Evolutionary conservation across 192 early-diverging fungal genomes (phyloP), one percentile per base, ranked within the genome.

Genomic region (Dispira parvispora): DNA sequence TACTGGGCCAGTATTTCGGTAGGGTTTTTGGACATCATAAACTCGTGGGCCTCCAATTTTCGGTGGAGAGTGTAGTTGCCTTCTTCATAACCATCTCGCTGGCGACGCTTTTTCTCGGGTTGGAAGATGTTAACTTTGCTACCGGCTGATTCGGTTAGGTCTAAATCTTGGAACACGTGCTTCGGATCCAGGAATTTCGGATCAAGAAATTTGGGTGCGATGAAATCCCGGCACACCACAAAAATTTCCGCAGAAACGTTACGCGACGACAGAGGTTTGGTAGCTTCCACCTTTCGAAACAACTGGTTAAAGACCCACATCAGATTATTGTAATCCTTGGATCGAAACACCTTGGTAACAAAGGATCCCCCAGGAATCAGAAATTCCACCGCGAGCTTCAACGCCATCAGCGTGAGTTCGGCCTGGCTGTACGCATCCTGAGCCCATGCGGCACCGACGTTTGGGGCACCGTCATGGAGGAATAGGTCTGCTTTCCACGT

Each of bases 221-320:
- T 76, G 71, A 82, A 99, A 63, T 89, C 91, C 27, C 83, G 77
- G 77, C 96, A 99, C 9, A 99, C 91, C 27, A 99, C 93, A 76
- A 94, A 99, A 64, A 99, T 99, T 85, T 99, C 96, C 9, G 96
- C 96, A 55, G 96, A 99, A 12, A 99, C 96, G 58, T 90, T 93
- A 78, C 96, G 83, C 43, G 96, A 99, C 44, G 91, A 91, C 53
- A 90, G 86, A 38, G 96, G 96, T 71, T 99, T 99, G 32, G 96
- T 99, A 1, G 96, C 96, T 73, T 99, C 94, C 62, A 99, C 96
- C 63, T 86, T 91, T 50, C 78, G 75, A 75, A 99, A 99, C 45
- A 99, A 72, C 74, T 96, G 92, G 68, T 97, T 90, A 65, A 99
- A 94, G 28, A 96, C 92, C 94, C 94, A 99, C 62, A 99, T 82